A percentile compares a stretch with the other conserved stretches of the same genome.
phyloP scores from a whole-genome alignment of 148 eudicot species.

The Fallopia convolvulus region DNA sequence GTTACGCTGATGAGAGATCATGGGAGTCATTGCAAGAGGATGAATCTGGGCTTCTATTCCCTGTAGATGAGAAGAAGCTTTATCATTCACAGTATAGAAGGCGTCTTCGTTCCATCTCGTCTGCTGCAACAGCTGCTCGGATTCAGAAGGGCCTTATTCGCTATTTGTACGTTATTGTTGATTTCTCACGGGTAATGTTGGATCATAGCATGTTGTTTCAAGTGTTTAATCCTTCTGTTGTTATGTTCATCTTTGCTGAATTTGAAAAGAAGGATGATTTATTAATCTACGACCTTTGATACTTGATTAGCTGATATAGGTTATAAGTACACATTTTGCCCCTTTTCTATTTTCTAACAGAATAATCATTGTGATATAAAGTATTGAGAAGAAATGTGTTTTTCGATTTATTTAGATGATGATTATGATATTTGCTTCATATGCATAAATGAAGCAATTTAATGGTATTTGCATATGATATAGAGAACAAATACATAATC shows the following conservation, averaged over 20 bases:
- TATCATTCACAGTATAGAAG: constrained; percentile 80
- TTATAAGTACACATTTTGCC: neutral
- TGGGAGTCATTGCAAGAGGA: constrained; percentile 95
- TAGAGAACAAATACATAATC: no score
- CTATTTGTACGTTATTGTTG: constrained; percentile 62
- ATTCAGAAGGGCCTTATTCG: constrained; percentile 95
- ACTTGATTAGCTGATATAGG: neutral
- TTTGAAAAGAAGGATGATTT: neutral
- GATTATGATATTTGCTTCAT: neutral
- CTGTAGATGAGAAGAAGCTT: constrained; percentile 61
- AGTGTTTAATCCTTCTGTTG: neutral
- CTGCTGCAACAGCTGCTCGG: constrained; percentile 49
- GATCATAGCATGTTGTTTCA: neutral
- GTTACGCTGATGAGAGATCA: constrained; percentile 78
- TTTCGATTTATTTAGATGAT: neutral
- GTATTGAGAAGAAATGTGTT: neutral
- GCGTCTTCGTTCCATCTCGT: constrained; percentile 54
- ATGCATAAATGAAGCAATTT: no score
- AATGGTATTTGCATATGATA: no score
- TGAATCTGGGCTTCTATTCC: constrained; percentile 80
- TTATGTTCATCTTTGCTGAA: neutral
- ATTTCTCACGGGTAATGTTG: constrained; percentile 72
- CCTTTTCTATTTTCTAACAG: neutral
- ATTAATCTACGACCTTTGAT: neutral
- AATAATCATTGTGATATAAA: neutral